Evolutionary conservation across 1,284 basidiomycete species (phyloP).

Genomic region (Mycosarcoma maydis): DNA sequence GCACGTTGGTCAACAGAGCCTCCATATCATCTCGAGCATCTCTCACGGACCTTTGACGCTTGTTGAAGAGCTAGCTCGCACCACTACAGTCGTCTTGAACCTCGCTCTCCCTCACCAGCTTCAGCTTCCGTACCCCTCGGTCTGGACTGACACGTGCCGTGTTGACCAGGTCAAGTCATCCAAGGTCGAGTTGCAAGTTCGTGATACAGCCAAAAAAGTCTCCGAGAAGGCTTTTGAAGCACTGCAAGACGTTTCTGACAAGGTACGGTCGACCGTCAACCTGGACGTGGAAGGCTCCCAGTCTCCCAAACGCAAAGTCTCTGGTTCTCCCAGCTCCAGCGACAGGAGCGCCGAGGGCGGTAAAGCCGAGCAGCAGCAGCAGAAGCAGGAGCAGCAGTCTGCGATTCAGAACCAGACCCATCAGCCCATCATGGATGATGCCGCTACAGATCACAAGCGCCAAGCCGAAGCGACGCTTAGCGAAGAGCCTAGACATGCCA

Average conservation of each 20-base stretch:
- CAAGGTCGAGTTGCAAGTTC: conserved; percentile 1
- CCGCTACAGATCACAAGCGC: conserved; percentile 10
- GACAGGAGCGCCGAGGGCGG: background rate
- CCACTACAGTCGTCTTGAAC: conserved; percentile 25
- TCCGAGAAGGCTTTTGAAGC: conserved; percentile 5
- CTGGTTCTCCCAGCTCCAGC: conserved; percentile 19
- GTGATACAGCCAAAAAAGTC: background rate
- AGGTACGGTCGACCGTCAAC: background rate
- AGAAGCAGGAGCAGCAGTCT: background rate
- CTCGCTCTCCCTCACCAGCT: conserved; percentile 26
- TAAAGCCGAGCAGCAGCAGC: background rate
- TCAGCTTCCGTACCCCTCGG: conserved; percentile 39
- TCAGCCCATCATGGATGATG: conserved; percentile 1
- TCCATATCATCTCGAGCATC: conserved; percentile 15
- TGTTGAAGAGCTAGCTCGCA: conserved; percentile 31
- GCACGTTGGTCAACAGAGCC: conserved; percentile 16
- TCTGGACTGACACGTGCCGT: conserved; percentile 18
- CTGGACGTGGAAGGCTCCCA: conserved; percentile 7
- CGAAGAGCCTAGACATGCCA: conserved; percentile 27
- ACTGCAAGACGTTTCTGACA: background rate
- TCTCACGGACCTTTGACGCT: conserved; percentile 23
- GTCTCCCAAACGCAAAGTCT: conserved; percentile 27
- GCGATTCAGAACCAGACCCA: conserved; percentile 2
- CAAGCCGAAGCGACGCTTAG: conserved; percentile 9
- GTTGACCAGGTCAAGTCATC: background rate